Conservation (phyloP, 148 eudicot genomes). For the Spergularia marina region DNA sequence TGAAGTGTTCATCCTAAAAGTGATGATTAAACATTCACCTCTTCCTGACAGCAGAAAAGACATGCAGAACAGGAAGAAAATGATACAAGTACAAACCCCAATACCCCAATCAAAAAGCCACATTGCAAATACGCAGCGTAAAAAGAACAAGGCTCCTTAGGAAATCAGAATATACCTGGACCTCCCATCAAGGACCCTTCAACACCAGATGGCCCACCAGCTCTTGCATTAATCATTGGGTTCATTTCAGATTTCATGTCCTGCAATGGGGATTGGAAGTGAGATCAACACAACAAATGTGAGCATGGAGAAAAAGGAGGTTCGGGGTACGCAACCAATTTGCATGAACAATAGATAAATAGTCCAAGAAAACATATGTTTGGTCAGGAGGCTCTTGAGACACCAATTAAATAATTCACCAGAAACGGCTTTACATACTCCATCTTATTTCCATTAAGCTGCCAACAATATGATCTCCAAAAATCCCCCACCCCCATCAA, state of each 20-base stretch:
- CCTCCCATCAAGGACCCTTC: constrained; percentile 73
- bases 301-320: not conserved
- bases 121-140: too few species aligned
- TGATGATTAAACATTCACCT: too few species aligned
- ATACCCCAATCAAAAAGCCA: not conserved
- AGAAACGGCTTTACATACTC: not conserved
- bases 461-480: not conserved
- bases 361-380: too few species aligned
- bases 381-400: not conserved
- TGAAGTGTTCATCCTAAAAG: too few species aligned
- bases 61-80: not conserved
- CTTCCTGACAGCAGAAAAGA: not conserved
- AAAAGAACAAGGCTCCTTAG: not conserved
- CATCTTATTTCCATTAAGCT: too few species aligned
- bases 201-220: constrained; percentile 48
- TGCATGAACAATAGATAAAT: too few species aligned
- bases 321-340: too few species aligned
- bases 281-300: constrained; percentile 4
- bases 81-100: not conserved
- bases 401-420: not conserved
- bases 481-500: constrained; percentile 1
- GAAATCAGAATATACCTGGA: constrained; percentile 44
- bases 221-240: constrained; percentile 55
- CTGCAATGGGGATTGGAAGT: constrained; percentile 27
- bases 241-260: constrained; percentile 63